Conservation (phyloP, 1,284 basidiomycete species). For the Cryptococcus floricola region DNA sequence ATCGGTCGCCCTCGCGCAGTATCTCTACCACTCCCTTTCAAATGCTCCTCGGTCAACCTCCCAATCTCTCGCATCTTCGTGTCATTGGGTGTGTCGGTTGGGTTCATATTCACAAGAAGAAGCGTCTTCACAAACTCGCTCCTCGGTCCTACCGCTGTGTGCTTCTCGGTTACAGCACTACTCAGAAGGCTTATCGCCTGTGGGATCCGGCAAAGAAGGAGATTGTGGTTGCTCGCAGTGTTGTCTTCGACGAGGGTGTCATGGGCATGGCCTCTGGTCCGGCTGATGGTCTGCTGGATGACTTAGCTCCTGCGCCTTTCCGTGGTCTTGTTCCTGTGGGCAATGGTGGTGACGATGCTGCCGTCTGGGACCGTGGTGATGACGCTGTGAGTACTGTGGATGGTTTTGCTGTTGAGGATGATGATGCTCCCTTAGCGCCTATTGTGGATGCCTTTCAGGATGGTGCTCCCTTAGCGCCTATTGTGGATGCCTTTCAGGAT, state of each 20-base stretch:
- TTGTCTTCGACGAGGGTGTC: not conserved
- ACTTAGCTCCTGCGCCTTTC: not conserved
- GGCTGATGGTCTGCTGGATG: not conserved
- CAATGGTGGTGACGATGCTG: not conserved
- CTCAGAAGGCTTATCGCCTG: slow-evolving; percentile 3
- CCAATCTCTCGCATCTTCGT: not conserved
- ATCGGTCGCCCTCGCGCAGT: slow-evolving; percentile 2
- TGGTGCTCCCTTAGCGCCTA: too few relatives aligned
- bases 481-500: too few relatives aligned
- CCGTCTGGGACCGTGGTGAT: too few relatives aligned
- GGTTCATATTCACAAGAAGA: slow-evolving; percentile 3
- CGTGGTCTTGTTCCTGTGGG: not conserved
- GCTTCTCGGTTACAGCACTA: slow-evolving; percentile 3
- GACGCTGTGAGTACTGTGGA: too few relatives aligned
- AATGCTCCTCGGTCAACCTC: not conserved
- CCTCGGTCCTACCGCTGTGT: not conserved
- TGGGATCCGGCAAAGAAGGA: not conserved
- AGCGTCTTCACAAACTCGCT: not conserved
- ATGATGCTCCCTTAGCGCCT: not conserved
- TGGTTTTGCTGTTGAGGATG: not conserved
- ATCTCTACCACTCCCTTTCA: not conserved
- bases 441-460: not conserved
- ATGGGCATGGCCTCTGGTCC: not conserved
- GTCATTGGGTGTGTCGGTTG: slow-evolving; percentile 4
- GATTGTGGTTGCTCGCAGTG: not conserved